A percentile compares a stretch with the other conserved stretches of the same genome.
Evolutionary conservation across 306 rosid species (phyloP).

Genomic region (Betula pendula): DNA sequence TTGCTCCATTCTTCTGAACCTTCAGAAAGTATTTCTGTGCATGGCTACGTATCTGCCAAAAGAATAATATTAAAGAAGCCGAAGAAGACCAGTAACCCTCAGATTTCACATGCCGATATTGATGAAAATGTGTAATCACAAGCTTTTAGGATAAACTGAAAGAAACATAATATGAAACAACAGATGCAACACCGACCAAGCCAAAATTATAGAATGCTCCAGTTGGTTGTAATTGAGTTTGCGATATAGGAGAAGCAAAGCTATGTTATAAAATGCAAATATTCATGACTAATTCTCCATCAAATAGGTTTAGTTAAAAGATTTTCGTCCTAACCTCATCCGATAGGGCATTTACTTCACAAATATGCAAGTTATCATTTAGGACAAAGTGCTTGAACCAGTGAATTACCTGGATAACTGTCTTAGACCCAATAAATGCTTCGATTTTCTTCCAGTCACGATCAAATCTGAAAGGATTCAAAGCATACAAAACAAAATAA

Average conservation of each 20-base stretch:
- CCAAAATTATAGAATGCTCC: background rate
- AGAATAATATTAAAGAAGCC: background rate
- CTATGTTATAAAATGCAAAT: background rate
- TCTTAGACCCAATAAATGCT: conserved; percentile 93
- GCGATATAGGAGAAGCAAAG: background rate
- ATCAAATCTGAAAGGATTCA: conserved; percentile 62
- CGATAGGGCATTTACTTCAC: background rate
- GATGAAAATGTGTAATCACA: background rate
- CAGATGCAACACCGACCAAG: background rate
- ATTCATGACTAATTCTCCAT: background rate
- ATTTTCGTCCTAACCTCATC: background rate
- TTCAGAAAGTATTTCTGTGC: conserved; percentile 95
- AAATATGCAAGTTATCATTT: background rate
- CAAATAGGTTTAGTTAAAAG: background rate
- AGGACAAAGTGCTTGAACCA: background rate
- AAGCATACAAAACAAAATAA: conserved; percentile 15
- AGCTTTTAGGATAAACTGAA: background rate
- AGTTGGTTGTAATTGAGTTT: background rate
- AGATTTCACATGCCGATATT: no score
- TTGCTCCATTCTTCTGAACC: conserved; percentile 88
- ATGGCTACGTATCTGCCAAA: conserved; percentile 87
- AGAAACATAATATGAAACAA: conserved; percentile 9
- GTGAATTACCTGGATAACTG: conserved; percentile 88
- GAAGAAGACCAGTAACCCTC: conserved; percentile 3
- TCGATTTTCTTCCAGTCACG: conserved; percentile 99